A percentile compares a stretch with the other conserved stretches of the same genome.
phyloP scores from a whole-genome alignment of 2,329 filamentous ascomycete genomes.

The Diaporthe caulivora region DNA sequence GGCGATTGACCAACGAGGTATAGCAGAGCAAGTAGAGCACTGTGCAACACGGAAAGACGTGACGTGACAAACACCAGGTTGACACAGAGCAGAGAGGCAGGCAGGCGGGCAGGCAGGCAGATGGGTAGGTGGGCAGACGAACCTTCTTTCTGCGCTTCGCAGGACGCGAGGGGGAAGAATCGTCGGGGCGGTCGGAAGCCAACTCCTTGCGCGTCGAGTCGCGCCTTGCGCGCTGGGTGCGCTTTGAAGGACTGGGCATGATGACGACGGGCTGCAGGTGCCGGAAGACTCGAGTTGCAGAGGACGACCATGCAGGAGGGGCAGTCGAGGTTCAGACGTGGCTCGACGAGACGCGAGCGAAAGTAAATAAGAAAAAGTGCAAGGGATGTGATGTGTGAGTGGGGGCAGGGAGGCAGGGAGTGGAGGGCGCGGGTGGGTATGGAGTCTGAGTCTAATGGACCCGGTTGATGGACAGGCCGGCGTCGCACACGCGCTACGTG shows the following conservation, averaged over 20 bases:
- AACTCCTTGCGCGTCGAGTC: constrained; percentile 49
- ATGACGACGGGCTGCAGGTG: constrained; percentile 34
- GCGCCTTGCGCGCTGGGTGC: constrained; percentile 48
- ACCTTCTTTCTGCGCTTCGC: constrained; percentile 75
- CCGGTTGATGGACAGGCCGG: constrained; percentile 7
- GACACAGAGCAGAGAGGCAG: constrained; percentile 10
- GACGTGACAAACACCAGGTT: constrained; percentile 29
- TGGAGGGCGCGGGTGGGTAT: constrained; percentile 24
- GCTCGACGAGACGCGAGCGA: constrained; percentile 21
- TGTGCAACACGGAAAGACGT: constrained; percentile 29
- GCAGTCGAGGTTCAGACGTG: constrained; percentile 10
- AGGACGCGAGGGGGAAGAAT: constrained; percentile 72
- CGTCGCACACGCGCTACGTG: constrained; percentile 4
- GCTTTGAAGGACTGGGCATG: constrained; percentile 49
- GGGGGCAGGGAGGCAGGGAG: constrained; percentile 36
- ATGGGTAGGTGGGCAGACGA: constrained; percentile 41
- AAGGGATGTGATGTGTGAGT: constrained; percentile 31
- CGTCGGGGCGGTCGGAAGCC: constrained; percentile 50
- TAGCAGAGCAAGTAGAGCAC: background rate
- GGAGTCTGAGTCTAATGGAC: constrained; percentile 15
- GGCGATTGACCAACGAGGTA: background rate
- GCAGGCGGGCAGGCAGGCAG: constrained; percentile 35
- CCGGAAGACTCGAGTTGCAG: constrained; percentile 11
- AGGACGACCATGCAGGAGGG: constrained; percentile 37
- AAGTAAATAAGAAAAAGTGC: constrained; percentile 37